Base-by-base conservation (phyloP, 2,329 filamentous ascomycete genomes). In the Apiospora rasikravindrae region DNA sequence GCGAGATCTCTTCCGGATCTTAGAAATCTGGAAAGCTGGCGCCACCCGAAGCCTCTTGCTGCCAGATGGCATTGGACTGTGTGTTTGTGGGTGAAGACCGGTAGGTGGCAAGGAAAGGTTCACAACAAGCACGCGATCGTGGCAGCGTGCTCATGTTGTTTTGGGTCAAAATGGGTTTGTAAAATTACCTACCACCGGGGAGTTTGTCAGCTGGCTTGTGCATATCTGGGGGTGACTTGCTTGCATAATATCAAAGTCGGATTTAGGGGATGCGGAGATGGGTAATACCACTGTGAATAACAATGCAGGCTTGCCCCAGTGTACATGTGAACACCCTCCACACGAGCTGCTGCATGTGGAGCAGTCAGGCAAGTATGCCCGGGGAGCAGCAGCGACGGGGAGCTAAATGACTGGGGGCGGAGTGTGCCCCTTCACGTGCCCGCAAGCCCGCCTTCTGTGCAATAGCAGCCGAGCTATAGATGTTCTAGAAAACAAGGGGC, bases 361-460 rank as follows among this genome's bases (percentile, higher is more conserved):
- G 29, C 57, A 61, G 45, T 11, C 45, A 49, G 45, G 44, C 44
- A 5, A 57, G 57, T 40, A 40, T 40, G 57, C 57, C 29, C 33
- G 57, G 57, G 57, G 57, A 64, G 57, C 57, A 64, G 53, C 29
- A 61, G 53, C 53, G 29, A 61, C 53, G 53, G 53, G 53, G 53
- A 61, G 29, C 53, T 61, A 40, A 64, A 40, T 24, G 57, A 13
- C 57, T 64, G 57, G 57, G 57, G 57, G 57, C 57, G 57, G 57
- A 64, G 57, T 64, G 33, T 64, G 10, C 57, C 57, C 57, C 57
- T 64, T 64, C 57, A 64, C 57, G 37, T 64, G 57, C 33, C 57
- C 57, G 33, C 57, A n/a, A 40, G 57, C 33, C 57, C 57, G 33
- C 57, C 57, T 64, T 40, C 19, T 40, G 57, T 40, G 57, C 57